These are phyloP conservation scores for Plasmodium gonderi DNA, from an alignment of 169 alveolate genomes.

Conservation along the genomic window DNA sequence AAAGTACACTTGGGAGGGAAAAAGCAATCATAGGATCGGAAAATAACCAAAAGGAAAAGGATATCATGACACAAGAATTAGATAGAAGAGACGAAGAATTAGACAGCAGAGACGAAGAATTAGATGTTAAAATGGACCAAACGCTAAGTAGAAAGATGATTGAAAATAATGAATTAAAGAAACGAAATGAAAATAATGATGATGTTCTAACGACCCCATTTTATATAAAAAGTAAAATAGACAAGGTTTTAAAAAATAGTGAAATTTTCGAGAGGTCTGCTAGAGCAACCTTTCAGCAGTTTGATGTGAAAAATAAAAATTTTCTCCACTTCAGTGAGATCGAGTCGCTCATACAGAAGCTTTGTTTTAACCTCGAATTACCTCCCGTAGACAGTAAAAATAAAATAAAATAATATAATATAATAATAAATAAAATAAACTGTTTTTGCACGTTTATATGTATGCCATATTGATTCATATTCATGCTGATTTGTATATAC, in stretches of 20 bases:
- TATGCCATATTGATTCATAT: not conserved
- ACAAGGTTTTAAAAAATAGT: constrained; percentile 59
- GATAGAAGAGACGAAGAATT: not conserved
- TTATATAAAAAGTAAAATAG: constrained; percentile 74
- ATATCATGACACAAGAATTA: not conserved
- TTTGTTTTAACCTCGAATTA: constrained; percentile 57
- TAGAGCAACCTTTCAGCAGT: constrained; percentile 73
- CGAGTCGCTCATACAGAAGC: constrained; percentile 65
- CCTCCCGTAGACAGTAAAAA: constrained; percentile 73
- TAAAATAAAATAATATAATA: not conserved
- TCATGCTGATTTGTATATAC: too few relatives aligned
- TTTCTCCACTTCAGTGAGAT: constrained; percentile 70
- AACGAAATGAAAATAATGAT: constrained; percentile 48
- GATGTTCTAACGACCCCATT: constrained; percentile 66
- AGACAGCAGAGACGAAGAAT: not conserved
- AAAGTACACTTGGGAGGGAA: not conserved
- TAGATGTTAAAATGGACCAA: constrained; percentile 43
- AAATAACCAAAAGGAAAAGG: not conserved
- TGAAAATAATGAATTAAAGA: constrained; percentile 70
- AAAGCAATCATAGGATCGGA: not conserved
- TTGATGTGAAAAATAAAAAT: constrained; percentile 68
- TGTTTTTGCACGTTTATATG: not conserved
- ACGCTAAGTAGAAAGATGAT: constrained; percentile 58
- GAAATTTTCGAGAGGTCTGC: constrained; percentile 73
- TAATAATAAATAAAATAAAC: too few relatives aligned